A percentile compares a stretch with the other conserved stretches of the same genome.
Conservation (phyloP, 306 rosid species). For the Malus fusca region DNA sequence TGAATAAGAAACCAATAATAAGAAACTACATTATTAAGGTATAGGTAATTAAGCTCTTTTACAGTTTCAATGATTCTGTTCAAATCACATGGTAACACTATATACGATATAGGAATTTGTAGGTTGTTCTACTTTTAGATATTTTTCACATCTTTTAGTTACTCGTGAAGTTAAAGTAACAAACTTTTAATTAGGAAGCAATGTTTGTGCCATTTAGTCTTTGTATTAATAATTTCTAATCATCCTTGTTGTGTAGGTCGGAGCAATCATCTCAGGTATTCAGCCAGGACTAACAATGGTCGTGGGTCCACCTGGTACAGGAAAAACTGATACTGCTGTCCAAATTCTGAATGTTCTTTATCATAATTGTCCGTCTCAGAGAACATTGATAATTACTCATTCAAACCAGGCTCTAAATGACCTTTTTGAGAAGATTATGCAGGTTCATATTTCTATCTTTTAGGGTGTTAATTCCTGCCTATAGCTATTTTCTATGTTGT, state of each 20-base stretch:
- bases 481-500: background rate
- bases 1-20: background rate
- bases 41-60: background rate
- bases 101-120: background rate
- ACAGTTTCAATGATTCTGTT: background rate
- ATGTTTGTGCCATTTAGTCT: background rate
- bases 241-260: constrained; percentile 41
- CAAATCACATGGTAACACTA: background rate
- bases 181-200: background rate
- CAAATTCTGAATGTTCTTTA: constrained; percentile 93
- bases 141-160: background rate
- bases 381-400: constrained; percentile 93
- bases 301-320: constrained; percentile 99
- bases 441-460: constrained; percentile 30
- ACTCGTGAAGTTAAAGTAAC: background rate
- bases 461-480: background rate
- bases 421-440: constrained; percentile 95
- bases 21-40: background rate
- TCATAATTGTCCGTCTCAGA: constrained; percentile 95
- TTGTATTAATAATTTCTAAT: background rate
- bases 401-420: constrained; percentile 98
- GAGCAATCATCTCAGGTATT: constrained; percentile 86
- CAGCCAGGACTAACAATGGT: constrained; percentile 99
- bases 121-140: background rate
- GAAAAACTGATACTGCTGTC: constrained; percentile 98